Conservation (phyloP, 768 basidiomycete species). For the Macrolepiota fuliginosa region DNA sequence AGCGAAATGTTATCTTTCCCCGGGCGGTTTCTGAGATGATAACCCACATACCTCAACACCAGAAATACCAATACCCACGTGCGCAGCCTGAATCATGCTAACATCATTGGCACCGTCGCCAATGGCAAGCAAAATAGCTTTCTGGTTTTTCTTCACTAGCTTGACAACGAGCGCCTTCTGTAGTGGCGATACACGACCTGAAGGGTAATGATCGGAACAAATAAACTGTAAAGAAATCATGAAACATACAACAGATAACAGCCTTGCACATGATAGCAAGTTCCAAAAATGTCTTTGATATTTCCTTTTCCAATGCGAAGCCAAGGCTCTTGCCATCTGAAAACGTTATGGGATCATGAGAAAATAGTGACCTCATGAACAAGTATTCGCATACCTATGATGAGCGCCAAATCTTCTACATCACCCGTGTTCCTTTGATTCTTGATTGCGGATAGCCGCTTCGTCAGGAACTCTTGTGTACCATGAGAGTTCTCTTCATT, state of each 20-base stretch:
- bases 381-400: conserved; percentile 69
- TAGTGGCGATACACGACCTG: conserved; percentile 94
- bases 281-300: conserved; percentile 89
- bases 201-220: conserved; percentile 4
- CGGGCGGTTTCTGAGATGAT: not conserved
- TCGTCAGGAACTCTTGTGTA: conserved; percentile 83
- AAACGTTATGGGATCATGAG: conserved; percentile 11
- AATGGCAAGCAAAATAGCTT: conserved; percentile 91
- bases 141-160: conserved; percentile 96
- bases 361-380: not conserved
- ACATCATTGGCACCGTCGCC: conserved; percentile 99
- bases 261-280: conserved; percentile 98
- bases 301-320: conserved; percentile 90
- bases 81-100: conserved; percentile 98
- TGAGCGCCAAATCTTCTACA: conserved; percentile 89
- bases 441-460: conserved; percentile 89
- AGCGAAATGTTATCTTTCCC: not conserved
- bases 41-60: conserved; percentile 75
- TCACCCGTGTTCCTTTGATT: conserved; percentile 90
- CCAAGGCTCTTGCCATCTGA: conserved; percentile 93
- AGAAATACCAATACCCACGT: conserved; percentile 96
- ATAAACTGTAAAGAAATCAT: not conserved
- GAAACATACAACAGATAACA: conserved; percentile 86
- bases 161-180: conserved; percentile 98
- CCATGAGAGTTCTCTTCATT: conserved; percentile 85